Percentiles rank a stretch among this genome's conserved stretches.
Conservation (phyloP, 345 rosid species). For the Capsella bursapastoris region DNA sequence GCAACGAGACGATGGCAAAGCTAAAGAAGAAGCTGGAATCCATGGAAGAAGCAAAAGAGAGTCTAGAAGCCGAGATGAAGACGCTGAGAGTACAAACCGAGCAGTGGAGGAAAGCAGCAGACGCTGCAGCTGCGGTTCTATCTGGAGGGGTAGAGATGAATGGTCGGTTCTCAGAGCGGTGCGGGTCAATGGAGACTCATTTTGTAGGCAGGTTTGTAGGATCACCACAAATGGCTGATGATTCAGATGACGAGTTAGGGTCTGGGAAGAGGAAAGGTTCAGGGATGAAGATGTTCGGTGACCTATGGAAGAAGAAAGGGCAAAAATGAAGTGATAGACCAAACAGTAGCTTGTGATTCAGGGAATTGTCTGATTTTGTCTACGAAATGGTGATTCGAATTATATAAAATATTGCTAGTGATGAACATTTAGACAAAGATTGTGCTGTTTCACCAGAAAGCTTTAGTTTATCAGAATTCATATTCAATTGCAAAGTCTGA, state of each 20-base stretch:
- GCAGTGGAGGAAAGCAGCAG: slow-evolving; percentile 95
- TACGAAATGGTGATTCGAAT: slow-evolving; percentile 17
- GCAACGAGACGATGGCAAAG: slow-evolving; percentile 47
- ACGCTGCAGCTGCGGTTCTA: slow-evolving; percentile 84
- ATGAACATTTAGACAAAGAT: not conserved
- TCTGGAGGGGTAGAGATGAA: slow-evolving; percentile 66
- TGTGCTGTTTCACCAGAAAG: not conserved
- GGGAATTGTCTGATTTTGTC: slow-evolving; percentile 22
- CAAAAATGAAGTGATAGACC: slow-evolving; percentile 49
- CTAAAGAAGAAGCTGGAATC: slow-evolving; percentile 59
- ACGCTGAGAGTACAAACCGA: slow-evolving; percentile 79
- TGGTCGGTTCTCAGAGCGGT: slow-evolving; percentile 56
- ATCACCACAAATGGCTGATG: slow-evolving; percentile 62
- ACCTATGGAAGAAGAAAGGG: slow-evolving; percentile 80
- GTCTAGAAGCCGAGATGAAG: slow-evolving; percentile 73
- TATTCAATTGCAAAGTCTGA: not conserved
- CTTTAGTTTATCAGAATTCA: not conserved
- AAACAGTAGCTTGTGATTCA: slow-evolving; percentile 21
- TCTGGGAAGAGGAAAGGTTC: slow-evolving; percentile 66
- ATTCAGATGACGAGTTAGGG: slow-evolving; percentile 57
- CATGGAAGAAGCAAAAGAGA: slow-evolving; percentile 61
- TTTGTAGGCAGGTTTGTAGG: slow-evolving; percentile 59
- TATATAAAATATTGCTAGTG: slow-evolving; percentile 1
- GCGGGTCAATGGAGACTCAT: slow-evolving; percentile 82
- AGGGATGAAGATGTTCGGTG: slow-evolving; percentile 78